A percentile compares a stretch with the other conserved stretches of the same genome.
These are phyloP conservation scores for Candida tropicalis DNA, from an alignment of 1,139 yeast genomes.

Conservation along the genomic window DNA sequence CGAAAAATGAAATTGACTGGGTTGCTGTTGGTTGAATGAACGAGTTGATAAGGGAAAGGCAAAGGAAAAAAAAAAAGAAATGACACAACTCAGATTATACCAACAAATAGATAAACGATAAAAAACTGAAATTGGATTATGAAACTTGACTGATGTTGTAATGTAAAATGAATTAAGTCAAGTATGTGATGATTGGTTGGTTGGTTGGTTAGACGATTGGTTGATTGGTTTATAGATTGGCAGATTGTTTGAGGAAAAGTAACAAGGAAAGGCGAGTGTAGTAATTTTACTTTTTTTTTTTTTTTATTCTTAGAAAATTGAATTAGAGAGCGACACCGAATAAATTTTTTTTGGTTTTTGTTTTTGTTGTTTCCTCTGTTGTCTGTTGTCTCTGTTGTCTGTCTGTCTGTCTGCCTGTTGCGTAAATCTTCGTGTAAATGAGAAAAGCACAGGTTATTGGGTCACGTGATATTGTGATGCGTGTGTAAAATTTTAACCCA, in stretches of 20 bases:
- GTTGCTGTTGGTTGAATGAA: background rate
- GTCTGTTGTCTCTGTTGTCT: no score
- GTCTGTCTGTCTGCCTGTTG: no score
- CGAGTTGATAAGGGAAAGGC: slow-evolving; percentile 2
- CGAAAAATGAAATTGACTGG: background rate
- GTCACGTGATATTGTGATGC: no score
- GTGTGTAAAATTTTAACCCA: no score
- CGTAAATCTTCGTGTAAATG: no score
- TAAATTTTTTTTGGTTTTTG: no score
- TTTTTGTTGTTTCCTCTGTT: no score
- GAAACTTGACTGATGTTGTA: background rate
- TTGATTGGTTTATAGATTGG: background rate
- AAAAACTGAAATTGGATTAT: background rate
- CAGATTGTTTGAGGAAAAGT: background rate
- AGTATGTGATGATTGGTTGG: background rate
- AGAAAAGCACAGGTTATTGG: no score
- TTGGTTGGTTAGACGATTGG: background rate
- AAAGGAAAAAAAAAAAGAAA: slow-evolving; percentile 1
- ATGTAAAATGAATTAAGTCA: background rate
- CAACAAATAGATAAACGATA: background rate
- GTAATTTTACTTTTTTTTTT: background rate
- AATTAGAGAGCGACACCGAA: no score
- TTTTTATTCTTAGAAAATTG: background rate
- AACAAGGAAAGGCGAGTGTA: slow-evolving; percentile 4
- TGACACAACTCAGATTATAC: background rate